These are phyloP conservation scores for Phoma sp. DNA, from an alignment of 2,329 filamentous ascomycete species.

Conservation along the genomic window DNA sequence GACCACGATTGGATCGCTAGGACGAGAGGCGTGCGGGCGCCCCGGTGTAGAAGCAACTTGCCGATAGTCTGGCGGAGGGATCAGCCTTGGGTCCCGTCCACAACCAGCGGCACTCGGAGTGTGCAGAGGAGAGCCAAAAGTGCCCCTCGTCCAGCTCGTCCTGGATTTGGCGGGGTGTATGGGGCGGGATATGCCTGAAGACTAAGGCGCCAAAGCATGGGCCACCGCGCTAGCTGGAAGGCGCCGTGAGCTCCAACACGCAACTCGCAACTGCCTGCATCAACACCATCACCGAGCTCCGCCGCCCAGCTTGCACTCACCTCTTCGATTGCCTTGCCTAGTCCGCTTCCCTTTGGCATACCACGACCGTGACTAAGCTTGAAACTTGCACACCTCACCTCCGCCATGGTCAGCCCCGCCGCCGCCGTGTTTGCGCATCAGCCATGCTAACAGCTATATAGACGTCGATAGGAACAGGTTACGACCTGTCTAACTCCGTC, in stretches of 20 bases:
- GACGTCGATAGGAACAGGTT: slow-evolving; percentile 99
- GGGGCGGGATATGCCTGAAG: slow-evolving; percentile 13
- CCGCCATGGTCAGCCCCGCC: slow-evolving; percentile 41
- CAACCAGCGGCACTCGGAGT: not conserved
- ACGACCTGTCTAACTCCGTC: slow-evolving; percentile 99
- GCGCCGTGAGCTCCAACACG: slow-evolving; percentile 35
- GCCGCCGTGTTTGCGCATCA: slow-evolving; percentile 13
- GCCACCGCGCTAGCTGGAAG: slow-evolving; percentile 11
- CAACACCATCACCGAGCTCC: slow-evolving; percentile 29
- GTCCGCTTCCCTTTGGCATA: not conserved
- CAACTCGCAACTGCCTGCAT: slow-evolving; percentile 41
- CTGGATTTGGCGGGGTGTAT: slow-evolving; percentile 8
- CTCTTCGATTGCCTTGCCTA: not conserved
- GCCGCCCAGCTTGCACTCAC: slow-evolving; percentile 7
- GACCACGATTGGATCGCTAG: slow-evolving; percentile 38
- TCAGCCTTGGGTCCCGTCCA: not conserved
- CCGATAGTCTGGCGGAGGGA: not conserved
- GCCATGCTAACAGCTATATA: slow-evolving; percentile 52
- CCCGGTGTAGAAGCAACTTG: slow-evolving; percentile 7
- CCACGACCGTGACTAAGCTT: not conserved
- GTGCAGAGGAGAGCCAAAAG: not conserved
- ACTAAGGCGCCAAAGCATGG: slow-evolving; percentile 4
- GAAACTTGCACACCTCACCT: not conserved
- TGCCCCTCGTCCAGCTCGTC: slow-evolving; percentile 10
- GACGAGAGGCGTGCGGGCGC: slow-evolving; percentile 13